Base-by-base conservation (phyloP, 2,329 filamentous ascomycete genomes). In the Reticulascus tulasneorum region DNA sequence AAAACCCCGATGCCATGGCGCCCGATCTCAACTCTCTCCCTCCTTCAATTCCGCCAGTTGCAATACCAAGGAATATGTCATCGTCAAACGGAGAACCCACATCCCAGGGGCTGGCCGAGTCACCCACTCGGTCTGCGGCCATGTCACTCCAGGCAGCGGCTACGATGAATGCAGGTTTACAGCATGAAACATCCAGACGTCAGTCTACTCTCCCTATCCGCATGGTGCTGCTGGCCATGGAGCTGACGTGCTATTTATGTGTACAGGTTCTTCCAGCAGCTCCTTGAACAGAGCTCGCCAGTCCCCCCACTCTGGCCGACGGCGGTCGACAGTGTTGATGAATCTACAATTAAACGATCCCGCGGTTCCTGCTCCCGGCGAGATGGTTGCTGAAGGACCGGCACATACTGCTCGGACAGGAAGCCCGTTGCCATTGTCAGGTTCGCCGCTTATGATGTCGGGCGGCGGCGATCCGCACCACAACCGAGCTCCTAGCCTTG, bases 321-420 rank as follows among this genome's bases (percentile, higher is more conserved):
- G 83, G 52, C 74, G 83, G 37, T 86, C 82, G 15, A 74, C 77
- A 37, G 74, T 87, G 28, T 68, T 86, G 49, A 81, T 85, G 72
- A 87, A 85, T 60, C 67, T 88, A 29, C 81, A 83, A 46, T 68
- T 84, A 43, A 86, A 86, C 60, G 82, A 89, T 51, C 83, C 84
- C 7, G 62, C 69, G 18, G 48, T 84, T 6, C 83, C 84, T 6
- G 71, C 69, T 0, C 82, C 84, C 1, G 83, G 82, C 38, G 84
- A 88, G 59, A 77, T 88, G 73, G 54, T 70, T 10, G 63, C 71
- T 50, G 70, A 75, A 44, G 56, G 54, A 21, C 23, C 38, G 15
- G 35, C 22, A 15, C 25, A 36, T 15, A 58, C 59, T 23, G 50
- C 55, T 23, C n/a, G n/a, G n/a, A n/a, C n/a, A n/a, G n/a, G n/a